These are phyloP conservation scores for Nicotiana obtusifolia DNA, from an alignment of 257 asterid species.

Conservation along the genomic window DNA sequence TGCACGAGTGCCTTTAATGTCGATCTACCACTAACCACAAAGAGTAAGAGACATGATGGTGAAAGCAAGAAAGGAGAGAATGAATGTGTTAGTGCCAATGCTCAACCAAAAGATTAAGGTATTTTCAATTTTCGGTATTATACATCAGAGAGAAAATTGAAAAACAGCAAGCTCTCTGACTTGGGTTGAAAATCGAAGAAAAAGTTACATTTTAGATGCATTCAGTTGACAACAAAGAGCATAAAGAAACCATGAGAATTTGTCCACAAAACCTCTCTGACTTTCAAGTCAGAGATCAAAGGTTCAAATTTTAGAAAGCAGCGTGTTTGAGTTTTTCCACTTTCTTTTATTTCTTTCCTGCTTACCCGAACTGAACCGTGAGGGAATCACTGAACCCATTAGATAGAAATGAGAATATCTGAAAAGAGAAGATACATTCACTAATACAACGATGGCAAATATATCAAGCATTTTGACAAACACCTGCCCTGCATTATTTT, in stretches of 20 bases:
- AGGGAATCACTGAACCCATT: neutral
- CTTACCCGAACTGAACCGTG: neutral
- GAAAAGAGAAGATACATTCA: neutral
- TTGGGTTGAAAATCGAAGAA: neutral
- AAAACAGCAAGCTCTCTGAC: neutral
- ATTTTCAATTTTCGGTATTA: neutral
- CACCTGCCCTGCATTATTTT: neutral
- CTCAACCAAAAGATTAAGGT: neutral
- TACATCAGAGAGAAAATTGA: neutral
- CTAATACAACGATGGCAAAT: neutral
- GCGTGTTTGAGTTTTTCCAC: neutral
- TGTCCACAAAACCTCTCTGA: neutral
- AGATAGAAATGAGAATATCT: neutral
- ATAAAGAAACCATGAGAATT: neutral
- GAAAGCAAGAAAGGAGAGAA: neutral
- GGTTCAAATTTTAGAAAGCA: neutral
- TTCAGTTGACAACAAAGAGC: neutral
- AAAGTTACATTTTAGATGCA: neutral
- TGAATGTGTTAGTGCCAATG: neutral
- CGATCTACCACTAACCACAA: neutral
- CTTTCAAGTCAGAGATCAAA: neutral
- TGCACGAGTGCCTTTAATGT: neutral
- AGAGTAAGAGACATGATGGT: neutral
- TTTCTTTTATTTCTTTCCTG: neutral
- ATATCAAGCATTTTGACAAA: slow-evolving; percentile 2